Conservation (phyloP, 2,329 filamentous ascomycete genomes). For the Beauveria sp. region DNA sequence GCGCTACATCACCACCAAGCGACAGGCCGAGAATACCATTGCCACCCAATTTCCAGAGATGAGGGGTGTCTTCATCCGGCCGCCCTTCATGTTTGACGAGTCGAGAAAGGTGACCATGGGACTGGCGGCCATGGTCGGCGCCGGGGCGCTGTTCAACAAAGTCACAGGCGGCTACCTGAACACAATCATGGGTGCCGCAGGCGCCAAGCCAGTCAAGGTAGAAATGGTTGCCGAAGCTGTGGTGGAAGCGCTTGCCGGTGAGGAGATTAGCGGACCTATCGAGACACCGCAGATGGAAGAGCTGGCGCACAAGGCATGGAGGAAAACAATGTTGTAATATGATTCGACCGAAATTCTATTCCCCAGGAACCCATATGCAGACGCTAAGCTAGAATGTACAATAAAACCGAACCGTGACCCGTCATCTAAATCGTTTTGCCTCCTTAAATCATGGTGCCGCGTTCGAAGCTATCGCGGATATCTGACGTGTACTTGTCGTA, state of each 20-base stretch:
- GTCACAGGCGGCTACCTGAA: slow-evolving; percentile 69
- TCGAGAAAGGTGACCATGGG: slow-evolving; percentile 77
- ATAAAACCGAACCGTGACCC: slow-evolving; percentile 11
- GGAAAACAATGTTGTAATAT: slow-evolving; percentile 74
- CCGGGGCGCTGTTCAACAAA: slow-evolving; percentile 69
- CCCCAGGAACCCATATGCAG: slow-evolving; percentile 10
- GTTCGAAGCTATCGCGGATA: slow-evolving; percentile 94
- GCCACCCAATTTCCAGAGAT: slow-evolving; percentile 63
- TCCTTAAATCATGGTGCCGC: slow-evolving; percentile 83
- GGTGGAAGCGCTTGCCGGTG: slow-evolving; percentile 76
- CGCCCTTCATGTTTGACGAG: slow-evolving; percentile 83
- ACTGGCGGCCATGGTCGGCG: slow-evolving; percentile 68
- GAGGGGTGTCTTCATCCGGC: slow-evolving; percentile 73
- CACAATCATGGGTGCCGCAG: slow-evolving; percentile 72
- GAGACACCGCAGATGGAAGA: slow-evolving; percentile 75
- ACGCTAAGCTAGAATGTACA: slow-evolving; percentile 26
- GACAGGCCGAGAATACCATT: slow-evolving; percentile 78
- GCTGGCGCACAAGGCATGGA: slow-evolving; percentile 76
- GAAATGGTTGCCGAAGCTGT: slow-evolving; percentile 84
- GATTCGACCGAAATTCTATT: slow-evolving; percentile 1
- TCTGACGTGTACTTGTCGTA: slow-evolving; percentile 99
- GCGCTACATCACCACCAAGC: slow-evolving; percentile 85
- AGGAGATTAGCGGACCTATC: slow-evolving; percentile 63
- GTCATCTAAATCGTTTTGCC: background rate
- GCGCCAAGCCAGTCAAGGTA: slow-evolving; percentile 78